Evolutionary conservation across 2,329 filamentous ascomycete genomes (phyloP), one percentile per base, ranked within the genome.

Genomic region (Talaromyces amestolkiae): DNA sequence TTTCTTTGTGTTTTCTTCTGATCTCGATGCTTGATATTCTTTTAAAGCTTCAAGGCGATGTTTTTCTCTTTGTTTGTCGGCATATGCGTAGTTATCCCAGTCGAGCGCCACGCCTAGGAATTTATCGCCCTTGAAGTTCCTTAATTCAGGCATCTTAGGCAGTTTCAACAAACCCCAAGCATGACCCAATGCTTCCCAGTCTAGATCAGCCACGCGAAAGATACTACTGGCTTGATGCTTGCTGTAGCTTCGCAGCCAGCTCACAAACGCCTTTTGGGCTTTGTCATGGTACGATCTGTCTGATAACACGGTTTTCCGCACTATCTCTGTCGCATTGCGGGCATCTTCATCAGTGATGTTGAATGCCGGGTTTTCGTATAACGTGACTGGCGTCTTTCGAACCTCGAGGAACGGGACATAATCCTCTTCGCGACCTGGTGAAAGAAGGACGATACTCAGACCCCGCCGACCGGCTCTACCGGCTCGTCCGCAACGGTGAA

Each of bases 181-280:
- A 63, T 87, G 83, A 0, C 89, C 94, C 0, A 95, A 83, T 62
- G 93, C 90, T 5, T 85, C 80, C 95, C 95, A 99, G 76, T 97
- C 89, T 17, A 97, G 83, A 72, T 96, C 92, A 3, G 84, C 77
- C 2, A 92, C 82, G 11, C 91, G 87, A 82, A 99, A 99, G 70
- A 99, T 98, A 72, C 92, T 96, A 66, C 87, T 89, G 0, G 94
- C 93, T 70, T 93, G 88, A 73, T 98, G 95, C 72, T 95, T 96
- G 74, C 87, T 91, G 79, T 98, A 98, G 70, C 91, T 91, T 74
- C 93, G 88, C 1, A 96, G 88, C 91, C 93, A 98, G 74, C 91
- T 94, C 24, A 98, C 94, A 71, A 99, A 98, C 0, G 89, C 95
- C 68, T 89, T 88, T 74, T 97, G 92, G 0, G 91, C 93, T 73